These are phyloP conservation scores for Chrysoporthe deuterocubensis DNA, from an alignment of 2,329 filamentous ascomycete species.

Conservation along the genomic window DNA sequence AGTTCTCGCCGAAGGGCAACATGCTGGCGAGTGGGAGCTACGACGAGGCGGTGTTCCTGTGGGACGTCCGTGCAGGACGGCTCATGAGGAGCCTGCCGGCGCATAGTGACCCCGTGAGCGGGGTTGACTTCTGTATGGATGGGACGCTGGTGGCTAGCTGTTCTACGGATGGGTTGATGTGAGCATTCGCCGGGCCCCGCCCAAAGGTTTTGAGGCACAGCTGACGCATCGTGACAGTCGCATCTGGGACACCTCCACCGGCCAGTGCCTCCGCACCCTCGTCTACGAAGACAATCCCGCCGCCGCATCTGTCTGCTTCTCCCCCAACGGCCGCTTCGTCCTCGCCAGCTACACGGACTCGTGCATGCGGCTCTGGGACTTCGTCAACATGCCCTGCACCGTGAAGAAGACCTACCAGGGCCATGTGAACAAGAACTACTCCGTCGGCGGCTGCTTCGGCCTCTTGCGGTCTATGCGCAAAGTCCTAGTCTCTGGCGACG, in stretches of 20 bases:
- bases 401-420: constrained; percentile 98
- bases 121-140: constrained; percentile 90
- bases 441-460: constrained; percentile 84
- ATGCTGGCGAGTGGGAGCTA: constrained; percentile 95
- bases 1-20: constrained; percentile 97
- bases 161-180: constrained; percentile 88
- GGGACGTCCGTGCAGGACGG: constrained; percentile 88
- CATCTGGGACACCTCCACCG: constrained; percentile 94
- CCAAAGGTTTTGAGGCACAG: constrained; percentile 21
- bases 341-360: constrained; percentile 91
- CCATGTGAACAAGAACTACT: constrained; percentile 82
- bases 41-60: constrained; percentile 95
- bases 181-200: constrained; percentile 39
- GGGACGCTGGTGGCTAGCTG: constrained; percentile 92
- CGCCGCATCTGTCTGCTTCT: constrained; percentile 88
- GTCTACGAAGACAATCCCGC: constrained; percentile 96
- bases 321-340: constrained; percentile 91
- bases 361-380: constrained; percentile 92
- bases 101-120: constrained; percentile 91
- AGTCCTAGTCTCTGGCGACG: constrained; percentile 18
- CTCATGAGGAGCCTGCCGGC: constrained; percentile 91
- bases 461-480: constrained; percentile 41
- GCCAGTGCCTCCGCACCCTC: constrained; percentile 91
- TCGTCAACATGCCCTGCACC: constrained; percentile 72
- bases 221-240: constrained; percentile 52